These are phyloP conservation scores for Acer negundo DNA, from an alignment of 345 rosid species.

Conservation along the genomic window DNA sequence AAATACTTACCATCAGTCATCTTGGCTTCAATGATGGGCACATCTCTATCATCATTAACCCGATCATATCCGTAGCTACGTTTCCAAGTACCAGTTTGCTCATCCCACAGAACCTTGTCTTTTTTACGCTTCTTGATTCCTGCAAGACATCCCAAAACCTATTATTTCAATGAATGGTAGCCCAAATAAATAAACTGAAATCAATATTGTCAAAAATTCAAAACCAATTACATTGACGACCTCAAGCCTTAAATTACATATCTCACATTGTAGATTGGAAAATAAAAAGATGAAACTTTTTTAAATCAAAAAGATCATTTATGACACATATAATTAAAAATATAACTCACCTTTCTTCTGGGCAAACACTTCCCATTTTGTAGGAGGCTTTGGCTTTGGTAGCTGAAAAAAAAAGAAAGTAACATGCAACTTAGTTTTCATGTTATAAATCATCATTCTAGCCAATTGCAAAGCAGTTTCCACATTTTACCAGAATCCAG, in stretches of 20 bases:
- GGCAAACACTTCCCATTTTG: slow-evolving; percentile 58
- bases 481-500: not conserved
- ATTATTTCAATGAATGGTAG: not conserved
- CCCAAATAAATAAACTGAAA: not conserved
- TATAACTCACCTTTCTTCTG: slow-evolving; percentile 47
- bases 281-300: not conserved
- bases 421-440: not conserved
- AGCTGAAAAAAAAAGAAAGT: slow-evolving; percentile 37
- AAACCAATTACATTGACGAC: not conserved
- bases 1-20: slow-evolving; percentile 63
- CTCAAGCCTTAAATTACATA: slow-evolving; percentile 4
- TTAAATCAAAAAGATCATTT: not conserved
- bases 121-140: slow-evolving; percentile 85
- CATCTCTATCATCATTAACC: slow-evolving; percentile 82
- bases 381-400: slow-evolving; percentile 60
- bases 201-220: not conserved
- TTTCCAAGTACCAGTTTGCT: slow-evolving; percentile 83
- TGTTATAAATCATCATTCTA: not conserved
- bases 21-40: slow-evolving; percentile 88
- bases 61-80: slow-evolving; percentile 91
- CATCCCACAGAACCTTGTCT: slow-evolving; percentile 84
- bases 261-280: not conserved
- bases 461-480: not conserved
- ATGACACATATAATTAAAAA: not conserved
- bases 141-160: slow-evolving; percentile 33